phyloP scores from a whole-genome alignment of 257 asterid species.

The Solanum rostratum region DNA sequence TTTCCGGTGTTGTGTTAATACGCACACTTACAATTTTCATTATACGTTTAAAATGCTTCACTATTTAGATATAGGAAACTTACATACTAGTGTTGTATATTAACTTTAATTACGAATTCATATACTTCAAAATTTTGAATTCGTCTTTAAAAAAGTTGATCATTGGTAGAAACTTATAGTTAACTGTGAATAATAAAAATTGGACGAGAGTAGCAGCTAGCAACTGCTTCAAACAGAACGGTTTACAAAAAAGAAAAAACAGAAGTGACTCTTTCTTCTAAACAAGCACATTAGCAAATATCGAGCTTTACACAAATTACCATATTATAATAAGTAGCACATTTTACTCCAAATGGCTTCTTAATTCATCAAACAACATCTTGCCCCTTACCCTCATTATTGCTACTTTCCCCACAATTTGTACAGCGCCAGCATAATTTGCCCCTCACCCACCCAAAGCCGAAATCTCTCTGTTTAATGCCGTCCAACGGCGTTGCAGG shows the following conservation, averaged over 20 bases:
- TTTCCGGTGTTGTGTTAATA: no score
- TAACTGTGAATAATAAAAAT: background rate
- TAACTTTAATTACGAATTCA: background rate
- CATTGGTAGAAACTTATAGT: background rate
- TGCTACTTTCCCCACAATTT: background rate
- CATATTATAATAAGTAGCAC: no score
- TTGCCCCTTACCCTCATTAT: constrained; percentile 3
- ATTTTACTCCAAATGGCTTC: background rate
- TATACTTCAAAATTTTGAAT: no score
- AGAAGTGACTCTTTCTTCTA: background rate
- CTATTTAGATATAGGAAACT: no score
- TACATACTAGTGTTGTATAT: no score
- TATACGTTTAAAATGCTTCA: no score
- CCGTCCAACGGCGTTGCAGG: background rate
- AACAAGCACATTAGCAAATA: background rate
- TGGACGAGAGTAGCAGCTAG: background rate
- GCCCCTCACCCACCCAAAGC: constrained; percentile 4
- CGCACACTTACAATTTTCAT: no score
- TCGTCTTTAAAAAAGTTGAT: background rate
- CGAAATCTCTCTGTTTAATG: constrained; percentile 2
- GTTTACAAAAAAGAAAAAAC: background rate
- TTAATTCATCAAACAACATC: constrained; percentile 7
- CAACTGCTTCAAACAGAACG: background rate
- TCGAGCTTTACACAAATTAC: background rate
- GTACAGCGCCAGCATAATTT: background rate